Percentiles rank a stretch among this genome's conserved stretches.
Conservation (phyloP, 345 rosid genomes). For the Corchorus olitorius region DNA sequence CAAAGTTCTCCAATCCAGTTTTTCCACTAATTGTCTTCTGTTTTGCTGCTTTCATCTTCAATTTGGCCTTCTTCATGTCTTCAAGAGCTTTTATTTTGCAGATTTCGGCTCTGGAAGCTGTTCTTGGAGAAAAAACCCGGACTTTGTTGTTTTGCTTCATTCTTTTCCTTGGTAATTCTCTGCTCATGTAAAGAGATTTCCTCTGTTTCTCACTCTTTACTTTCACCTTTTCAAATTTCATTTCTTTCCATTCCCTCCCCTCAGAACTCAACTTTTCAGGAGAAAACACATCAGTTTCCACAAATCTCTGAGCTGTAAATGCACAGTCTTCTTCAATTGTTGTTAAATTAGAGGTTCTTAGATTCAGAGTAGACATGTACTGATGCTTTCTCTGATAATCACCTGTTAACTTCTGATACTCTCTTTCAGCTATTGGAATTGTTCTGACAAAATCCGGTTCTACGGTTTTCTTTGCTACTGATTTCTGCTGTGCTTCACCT, state of each 20-base stretch:
- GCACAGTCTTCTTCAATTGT: constrained; percentile 32
- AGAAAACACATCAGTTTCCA: neutral
- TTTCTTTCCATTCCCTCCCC: constrained; percentile 47
- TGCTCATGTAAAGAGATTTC: constrained; percentile 61
- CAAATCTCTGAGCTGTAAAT: constrained; percentile 21
- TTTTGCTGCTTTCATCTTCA: constrained; percentile 47
- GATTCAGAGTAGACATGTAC: constrained; percentile 17
- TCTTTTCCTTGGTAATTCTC: constrained; percentile 49
- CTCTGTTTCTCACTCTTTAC: constrained; percentile 58
- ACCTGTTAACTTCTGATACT: constrained; percentile 28
- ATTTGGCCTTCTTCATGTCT: constrained; percentile 59
- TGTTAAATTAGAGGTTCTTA: constrained; percentile 23
- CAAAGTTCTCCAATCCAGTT: constrained; percentile 56
- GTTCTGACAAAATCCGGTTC: constrained; percentile 5
- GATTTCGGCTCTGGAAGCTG: constrained; percentile 44
- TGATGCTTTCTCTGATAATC: constrained; percentile 19
- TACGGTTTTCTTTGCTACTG: neutral
- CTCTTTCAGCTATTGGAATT: constrained; percentile 3
- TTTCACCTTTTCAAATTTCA: constrained; percentile 48
- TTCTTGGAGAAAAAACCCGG: constrained; percentile 59
- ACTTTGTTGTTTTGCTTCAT: constrained; percentile 53
- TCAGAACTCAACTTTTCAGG: constrained; percentile 28
- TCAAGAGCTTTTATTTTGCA: constrained; percentile 65
- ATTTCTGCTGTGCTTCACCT: constrained; percentile 26
- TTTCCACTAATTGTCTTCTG: constrained; percentile 35